phyloP scores from a whole-genome alignment of 768 basidiomycete species.

The Goffeauzyma gilvescens region DNA sequence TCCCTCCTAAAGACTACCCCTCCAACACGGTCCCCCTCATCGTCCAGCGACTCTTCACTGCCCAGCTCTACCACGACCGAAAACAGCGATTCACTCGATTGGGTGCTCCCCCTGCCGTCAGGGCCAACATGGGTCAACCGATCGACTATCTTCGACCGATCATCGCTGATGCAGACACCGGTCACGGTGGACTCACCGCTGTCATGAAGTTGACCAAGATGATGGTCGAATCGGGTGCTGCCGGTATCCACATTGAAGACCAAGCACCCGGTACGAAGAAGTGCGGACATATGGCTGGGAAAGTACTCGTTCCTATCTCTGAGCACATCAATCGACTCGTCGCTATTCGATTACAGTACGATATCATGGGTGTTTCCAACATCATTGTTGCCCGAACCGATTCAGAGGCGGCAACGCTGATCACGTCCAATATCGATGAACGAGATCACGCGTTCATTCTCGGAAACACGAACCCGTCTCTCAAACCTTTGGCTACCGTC shows the following conservation, averaged over 20 bases:
- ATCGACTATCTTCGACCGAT: constrained; percentile 87
- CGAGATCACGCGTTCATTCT: constrained; percentile 97
- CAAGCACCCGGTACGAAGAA: constrained; percentile 95
- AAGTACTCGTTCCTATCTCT: constrained; percentile 67
- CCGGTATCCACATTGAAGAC: constrained; percentile 94
- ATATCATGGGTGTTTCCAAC: constrained; percentile 96
- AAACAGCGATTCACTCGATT: constrained; percentile 48
- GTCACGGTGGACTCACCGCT: constrained; percentile 58
- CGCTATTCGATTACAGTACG: constrained; percentile 89
- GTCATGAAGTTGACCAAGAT: constrained; percentile 97
- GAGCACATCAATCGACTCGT: constrained; percentile 98
- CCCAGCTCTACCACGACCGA: constrained; percentile 96
- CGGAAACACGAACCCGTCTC: constrained; percentile 58
- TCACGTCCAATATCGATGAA: constrained; percentile 87
- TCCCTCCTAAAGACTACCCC: constrained; percentile 54
- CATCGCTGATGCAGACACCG: constrained; percentile 87
- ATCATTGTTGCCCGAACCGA: constrained; percentile 85
- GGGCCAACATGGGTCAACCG: constrained; percentile 39
- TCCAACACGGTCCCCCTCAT: constrained; percentile 98
- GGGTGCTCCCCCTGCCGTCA: constrained; percentile 13
- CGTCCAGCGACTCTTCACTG: constrained; percentile 93
- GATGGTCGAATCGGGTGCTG: constrained; percentile 96
- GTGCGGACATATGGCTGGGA: constrained; percentile 35
- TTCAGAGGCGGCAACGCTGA: constrained; percentile 89
- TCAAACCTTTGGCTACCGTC: constrained; percentile 50